These are phyloP conservation scores for Nemania bipapillata DNA, from an alignment of 2,329 filamentous ascomycete genomes.

Conservation along the genomic window DNA sequence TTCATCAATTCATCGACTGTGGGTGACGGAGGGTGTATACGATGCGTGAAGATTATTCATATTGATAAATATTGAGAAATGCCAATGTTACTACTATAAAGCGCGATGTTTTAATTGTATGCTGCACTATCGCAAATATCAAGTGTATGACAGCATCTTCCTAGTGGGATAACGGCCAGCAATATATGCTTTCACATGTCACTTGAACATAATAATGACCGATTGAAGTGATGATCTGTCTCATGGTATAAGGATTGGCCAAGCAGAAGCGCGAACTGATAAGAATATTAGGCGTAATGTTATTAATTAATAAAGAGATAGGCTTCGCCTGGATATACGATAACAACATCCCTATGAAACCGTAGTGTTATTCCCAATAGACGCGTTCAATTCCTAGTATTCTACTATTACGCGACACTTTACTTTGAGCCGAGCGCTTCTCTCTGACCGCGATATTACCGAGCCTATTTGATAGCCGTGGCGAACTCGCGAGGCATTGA, in stretches of 20 bases:
- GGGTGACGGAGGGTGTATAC: no score
- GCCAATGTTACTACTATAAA: background rate
- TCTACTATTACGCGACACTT: background rate
- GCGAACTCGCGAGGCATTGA: constrained; percentile 20
- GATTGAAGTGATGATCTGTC: background rate
- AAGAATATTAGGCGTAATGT: background rate
- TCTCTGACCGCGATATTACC: constrained; percentile 21
- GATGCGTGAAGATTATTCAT: no score
- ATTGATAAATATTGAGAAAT: background rate
- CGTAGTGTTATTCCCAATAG: background rate
- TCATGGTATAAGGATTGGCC: background rate
- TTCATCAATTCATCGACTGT: no score
- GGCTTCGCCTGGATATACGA: constrained; percentile 3
- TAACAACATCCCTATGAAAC: background rate
- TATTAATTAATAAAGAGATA: background rate
- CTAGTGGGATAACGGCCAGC: background rate
- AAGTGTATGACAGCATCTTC: background rate
- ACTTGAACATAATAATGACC: background rate
- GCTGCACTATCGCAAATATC: no score
- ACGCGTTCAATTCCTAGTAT: background rate
- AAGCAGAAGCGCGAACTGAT: background rate
- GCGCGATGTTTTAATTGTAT: no score
- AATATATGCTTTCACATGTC: background rate
- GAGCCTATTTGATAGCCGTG: constrained; percentile 20
- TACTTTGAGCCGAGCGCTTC: constrained; percentile 10